Base-by-base conservation (phyloP, 495 filamentous ascomycete genomes). In the Immersiella caudata region DNA sequence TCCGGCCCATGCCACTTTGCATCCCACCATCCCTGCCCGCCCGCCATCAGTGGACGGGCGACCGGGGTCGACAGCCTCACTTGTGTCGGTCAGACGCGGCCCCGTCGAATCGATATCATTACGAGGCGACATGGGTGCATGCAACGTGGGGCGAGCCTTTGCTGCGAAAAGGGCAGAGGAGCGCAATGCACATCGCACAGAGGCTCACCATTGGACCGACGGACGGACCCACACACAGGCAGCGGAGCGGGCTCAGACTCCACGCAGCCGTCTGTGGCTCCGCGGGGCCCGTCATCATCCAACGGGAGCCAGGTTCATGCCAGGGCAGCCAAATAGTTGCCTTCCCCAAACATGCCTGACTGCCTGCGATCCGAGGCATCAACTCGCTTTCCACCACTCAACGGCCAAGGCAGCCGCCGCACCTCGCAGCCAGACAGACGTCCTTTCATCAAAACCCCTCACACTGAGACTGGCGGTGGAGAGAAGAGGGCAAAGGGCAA, bases 1-100 rank as follows among this genome's bases (percentile, higher is more conserved):
- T 22, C 0, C 33, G 26, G 26, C 14, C 56, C 57, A 46, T 46
- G 40, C 40, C 16, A 14, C 26, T 21, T 8, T 33, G 56, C 56
- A 27, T 33, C 56, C 25, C 24, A 16, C 29, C 26, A 26, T 52
- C 54, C 36, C 61, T 26, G 50, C 49, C 61, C 29, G 25, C 27
- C 52, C 51, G 36, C 27, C 51, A n/a, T 49, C 61, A 51, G 40
- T 35, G 55, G 65, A 68, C 9, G 24, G 14, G 50, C 27, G 59
- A 54, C 67, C 67, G 26, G 62, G 61, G 67, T 69, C 66, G 68
- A 67, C 72, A 74, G 72, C 72, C 72, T 74, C 72, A 74, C 72
- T 74, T 72, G 66, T 40, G 57, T 70, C 67, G 70, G 69, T 60
- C 62, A 72, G 66, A 66, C 66, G 65, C 65, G 64, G 70, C 55